phyloP scores from a whole-genome alignment of 2,329 filamentous ascomycete genomes.

The Aspergillus flavus region DNA sequence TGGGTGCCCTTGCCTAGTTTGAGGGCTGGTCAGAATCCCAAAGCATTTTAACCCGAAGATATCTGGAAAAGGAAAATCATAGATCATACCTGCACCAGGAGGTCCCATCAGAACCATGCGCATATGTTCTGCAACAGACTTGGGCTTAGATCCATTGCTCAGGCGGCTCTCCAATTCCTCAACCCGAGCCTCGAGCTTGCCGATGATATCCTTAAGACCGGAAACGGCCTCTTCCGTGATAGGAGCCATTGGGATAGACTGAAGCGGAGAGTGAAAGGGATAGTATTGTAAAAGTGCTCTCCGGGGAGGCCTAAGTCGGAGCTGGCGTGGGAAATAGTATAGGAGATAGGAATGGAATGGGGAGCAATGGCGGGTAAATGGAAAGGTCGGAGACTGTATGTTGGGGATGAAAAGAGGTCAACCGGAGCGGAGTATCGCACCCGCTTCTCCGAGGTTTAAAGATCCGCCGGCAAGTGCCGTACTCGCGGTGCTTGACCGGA shows the following conservation, averaged over 20 bases:
- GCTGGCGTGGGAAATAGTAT: slow-evolving; percentile 18
- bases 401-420: slow-evolving; percentile 25
- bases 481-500: not conserved
- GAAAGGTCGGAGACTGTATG: slow-evolving; percentile 26
- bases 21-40: slow-evolving; percentile 24
- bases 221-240: slow-evolving; percentile 79
- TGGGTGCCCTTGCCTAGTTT: slow-evolving; percentile 92
- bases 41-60: not conserved
- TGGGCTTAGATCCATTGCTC: slow-evolving; percentile 50
- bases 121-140: slow-evolving; percentile 65
- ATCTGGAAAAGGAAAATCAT: not conserved
- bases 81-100: slow-evolving; percentile 80
- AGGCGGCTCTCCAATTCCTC: slow-evolving; percentile 79
- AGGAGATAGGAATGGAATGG: slow-evolving; percentile 22
- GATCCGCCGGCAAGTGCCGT: not conserved
- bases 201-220: slow-evolving; percentile 80
- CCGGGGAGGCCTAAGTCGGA: slow-evolving; percentile 21
- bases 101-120: slow-evolving; percentile 98
- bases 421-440: slow-evolving; percentile 25
- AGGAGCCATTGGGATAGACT: slow-evolving; percentile 72
- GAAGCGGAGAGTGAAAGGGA: slow-evolving; percentile 26
- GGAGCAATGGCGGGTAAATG: slow-evolving; percentile 29
- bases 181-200: slow-evolving; percentile 82
- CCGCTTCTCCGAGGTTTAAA: slow-evolving; percentile 35
- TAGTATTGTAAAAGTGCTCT: slow-evolving; percentile 18